A percentile compares a stretch with the other conserved stretches of the same genome.
phyloP scores from a whole-genome alignment of 805 yeast species.

The Brettanomyces sp. region DNA sequence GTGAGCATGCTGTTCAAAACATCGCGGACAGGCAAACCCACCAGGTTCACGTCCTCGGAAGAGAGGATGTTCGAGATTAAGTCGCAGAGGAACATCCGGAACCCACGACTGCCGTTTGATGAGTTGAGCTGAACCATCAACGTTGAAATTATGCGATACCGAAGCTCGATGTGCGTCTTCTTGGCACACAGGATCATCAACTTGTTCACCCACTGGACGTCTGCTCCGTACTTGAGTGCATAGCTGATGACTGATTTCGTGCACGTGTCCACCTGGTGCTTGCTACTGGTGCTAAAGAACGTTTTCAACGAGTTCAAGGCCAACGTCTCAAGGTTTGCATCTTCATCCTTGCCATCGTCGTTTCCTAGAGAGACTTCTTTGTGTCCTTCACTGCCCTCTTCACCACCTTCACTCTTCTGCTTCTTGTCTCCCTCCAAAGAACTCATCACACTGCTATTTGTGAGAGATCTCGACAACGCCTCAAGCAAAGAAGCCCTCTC shows the following conservation, averaged over 20 bases:
- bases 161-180: constrained; percentile 48
- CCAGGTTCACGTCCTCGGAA: constrained; percentile 65
- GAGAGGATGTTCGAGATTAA: constrained; percentile 44
- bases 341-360: neutral
- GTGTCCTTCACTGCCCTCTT: neutral
- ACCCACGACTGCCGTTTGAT: constrained; percentile 5
- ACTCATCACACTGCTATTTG: neutral
- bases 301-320: constrained; percentile 37
- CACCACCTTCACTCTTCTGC: neutral
- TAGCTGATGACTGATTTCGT: constrained; percentile 44
- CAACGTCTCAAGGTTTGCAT: constrained; percentile 5
- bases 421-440: neutral
- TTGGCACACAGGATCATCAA: constrained; percentile 58
- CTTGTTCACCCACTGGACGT: constrained; percentile 40
- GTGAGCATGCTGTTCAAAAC: constrained; percentile 50
- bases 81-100: constrained; percentile 15
- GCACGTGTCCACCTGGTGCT: constrained; percentile 50
- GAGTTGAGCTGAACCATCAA: constrained; percentile 20
- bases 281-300: constrained; percentile 54
- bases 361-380: too few relatives aligned
- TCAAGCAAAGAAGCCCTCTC: constrained; percentile 11
- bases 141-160: constrained; percentile 20
- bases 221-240: constrained; percentile 23
- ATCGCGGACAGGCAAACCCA: constrained; percentile 82
- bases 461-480: constrained; percentile 4